Percentiles rank a stretch among this genome's conserved stretches.
Evolutionary conservation across 106 monocot species (phyloP).

Genomic region (Ottelia alismoides): DNA sequence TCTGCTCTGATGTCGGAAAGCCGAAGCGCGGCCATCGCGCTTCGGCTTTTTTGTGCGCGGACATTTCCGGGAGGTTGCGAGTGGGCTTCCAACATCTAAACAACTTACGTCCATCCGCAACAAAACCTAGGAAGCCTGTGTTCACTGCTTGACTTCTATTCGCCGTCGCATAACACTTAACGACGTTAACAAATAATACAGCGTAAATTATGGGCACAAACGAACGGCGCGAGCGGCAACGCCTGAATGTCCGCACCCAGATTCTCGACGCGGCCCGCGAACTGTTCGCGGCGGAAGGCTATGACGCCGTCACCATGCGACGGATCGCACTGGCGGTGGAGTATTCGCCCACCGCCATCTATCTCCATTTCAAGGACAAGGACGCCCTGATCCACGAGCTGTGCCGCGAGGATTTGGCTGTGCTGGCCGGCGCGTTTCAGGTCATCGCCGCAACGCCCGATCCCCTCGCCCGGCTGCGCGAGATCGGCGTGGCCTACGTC

Average conservation of each 20-base stretch:
- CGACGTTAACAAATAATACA: too few relatives aligned
- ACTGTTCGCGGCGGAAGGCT: background rate
- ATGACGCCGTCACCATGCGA: background rate
- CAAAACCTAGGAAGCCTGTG: too few relatives aligned
- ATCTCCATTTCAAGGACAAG: background rate
- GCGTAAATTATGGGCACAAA: too few relatives aligned
- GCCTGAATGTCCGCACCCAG: background rate
- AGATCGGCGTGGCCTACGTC: background rate
- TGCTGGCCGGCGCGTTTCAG: background rate
- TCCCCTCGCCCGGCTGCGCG: background rate
- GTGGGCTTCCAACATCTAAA: too few relatives aligned
- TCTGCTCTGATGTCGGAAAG: too few relatives aligned
- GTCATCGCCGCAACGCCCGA: background rate
- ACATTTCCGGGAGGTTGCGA: too few relatives aligned
- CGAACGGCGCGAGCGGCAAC: background rate
- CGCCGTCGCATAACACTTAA: too few relatives aligned
- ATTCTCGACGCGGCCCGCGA: background rate
- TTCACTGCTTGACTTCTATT: too few relatives aligned
- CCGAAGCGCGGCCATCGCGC: too few relatives aligned
- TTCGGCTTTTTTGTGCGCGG: too few relatives aligned
- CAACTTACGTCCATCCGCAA: too few relatives aligned
- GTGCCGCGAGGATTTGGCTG: background rate
- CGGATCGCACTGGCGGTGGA: background rate
- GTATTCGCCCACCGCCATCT: background rate
- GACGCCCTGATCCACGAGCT: background rate